phyloP scores from a whole-genome alignment of 169 alveolate genomes.

The Cryptosporidium parvum region DNA sequence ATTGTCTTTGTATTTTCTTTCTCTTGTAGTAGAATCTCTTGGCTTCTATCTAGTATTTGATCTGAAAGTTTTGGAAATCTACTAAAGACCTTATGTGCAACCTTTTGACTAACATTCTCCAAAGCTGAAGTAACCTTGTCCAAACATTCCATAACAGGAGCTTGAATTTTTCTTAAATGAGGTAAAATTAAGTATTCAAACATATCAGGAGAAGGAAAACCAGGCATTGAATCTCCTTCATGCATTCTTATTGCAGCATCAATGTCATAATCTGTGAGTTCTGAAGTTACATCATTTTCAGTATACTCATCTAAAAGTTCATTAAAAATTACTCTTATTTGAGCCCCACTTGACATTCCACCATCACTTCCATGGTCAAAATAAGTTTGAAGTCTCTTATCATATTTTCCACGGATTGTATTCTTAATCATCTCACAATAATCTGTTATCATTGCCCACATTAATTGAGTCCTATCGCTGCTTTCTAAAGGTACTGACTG shows the following conservation, averaged over 20 bases:
- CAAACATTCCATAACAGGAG: conserved; percentile 89
- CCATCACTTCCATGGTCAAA: conserved; percentile 79
- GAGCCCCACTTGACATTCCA: conserved; percentile 88
- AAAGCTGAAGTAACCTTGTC: conserved; percentile 86
- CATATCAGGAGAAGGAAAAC: conserved; percentile 97
- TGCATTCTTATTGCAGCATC: conserved; percentile 96
- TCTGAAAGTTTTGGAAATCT: conserved; percentile 94
- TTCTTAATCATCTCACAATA: conserved; percentile 95
- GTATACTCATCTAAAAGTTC: conserved; percentile 91
- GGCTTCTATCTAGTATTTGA: conserved; percentile 89
- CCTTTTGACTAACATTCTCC: conserved; percentile 91
- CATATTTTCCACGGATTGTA: conserved; percentile 95
- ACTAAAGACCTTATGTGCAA: conserved; percentile 90
- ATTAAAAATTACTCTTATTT: conserved; percentile 90
- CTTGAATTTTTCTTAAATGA: conserved; percentile 91
- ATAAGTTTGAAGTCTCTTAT: conserved; percentile 87
- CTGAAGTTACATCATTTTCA: conserved; percentile 85
- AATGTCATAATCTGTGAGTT: conserved; percentile 93
- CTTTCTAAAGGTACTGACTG: conserved; percentile 92
- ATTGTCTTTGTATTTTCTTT: conserved; percentile 89
- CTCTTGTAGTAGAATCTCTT: conserved; percentile 88
- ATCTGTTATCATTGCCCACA: conserved; percentile 98
- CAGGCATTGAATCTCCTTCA: conserved; percentile 98
- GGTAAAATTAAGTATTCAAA: conserved; percentile 95
- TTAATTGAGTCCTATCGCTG: conserved; percentile 92